Conservation (phyloP, 2,329 filamentous ascomycete genomes). For the Calonectria pauciramosa region DNA sequence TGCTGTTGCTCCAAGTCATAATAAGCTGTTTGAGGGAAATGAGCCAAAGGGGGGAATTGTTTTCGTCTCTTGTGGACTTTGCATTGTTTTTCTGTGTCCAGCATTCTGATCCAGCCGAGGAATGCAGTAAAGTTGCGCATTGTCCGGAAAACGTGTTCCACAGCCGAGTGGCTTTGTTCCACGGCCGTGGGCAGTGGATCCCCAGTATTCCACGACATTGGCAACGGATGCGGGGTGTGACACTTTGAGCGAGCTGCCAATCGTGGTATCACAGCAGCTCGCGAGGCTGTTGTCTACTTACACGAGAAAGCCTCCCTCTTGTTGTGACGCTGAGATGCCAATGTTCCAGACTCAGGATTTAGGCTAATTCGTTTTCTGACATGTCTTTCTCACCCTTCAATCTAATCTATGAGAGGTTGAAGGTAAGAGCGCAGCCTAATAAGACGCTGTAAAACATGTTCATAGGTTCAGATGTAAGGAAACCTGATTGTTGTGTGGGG, state of each 20-base stretch:
- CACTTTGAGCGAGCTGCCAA: background rate
- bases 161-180: slow-evolving; percentile 13
- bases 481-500: background rate
- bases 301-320: background rate
- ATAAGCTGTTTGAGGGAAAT: slow-evolving; percentile 22
- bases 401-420: background rate
- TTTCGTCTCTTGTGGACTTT: background rate
- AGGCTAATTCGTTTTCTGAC: background rate
- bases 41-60: background rate
- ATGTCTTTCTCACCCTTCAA: background rate
- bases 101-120: background rate
- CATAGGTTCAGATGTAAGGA: background rate
- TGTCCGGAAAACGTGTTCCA: slow-evolving; percentile 23
- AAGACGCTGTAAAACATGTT: background rate
- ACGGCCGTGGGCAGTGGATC: slow-evolving; percentile 12
- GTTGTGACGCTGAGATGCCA: background rate
- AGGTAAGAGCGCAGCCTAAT: background rate
- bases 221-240: slow-evolving; percentile 15
- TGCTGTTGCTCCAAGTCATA: background rate
- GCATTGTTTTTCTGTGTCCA: slow-evolving; percentile 3
- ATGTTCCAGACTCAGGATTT: background rate
- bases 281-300: background rate
- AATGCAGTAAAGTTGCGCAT: slow-evolving; percentile 9
- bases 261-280: background rate
- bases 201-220: slow-evolving; percentile 6